Base-by-base conservation (phyloP, 2,329 filamentous ascomycete species). In the Plenodomus tracheiphilus region DNA sequence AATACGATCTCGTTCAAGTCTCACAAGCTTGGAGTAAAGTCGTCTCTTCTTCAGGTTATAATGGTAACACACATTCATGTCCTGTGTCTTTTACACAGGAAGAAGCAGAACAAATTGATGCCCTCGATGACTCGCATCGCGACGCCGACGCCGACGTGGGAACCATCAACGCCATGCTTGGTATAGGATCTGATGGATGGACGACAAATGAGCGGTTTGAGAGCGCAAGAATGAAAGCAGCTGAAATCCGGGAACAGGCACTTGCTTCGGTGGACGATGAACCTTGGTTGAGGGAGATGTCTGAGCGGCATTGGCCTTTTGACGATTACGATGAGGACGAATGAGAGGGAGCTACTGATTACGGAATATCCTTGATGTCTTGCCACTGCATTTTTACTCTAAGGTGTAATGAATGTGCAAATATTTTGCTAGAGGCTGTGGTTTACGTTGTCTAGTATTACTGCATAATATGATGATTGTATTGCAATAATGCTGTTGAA, bases 121-220 rank as follows among this genome's bases (percentile, higher is more conserved):
- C 49, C 40, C 32, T 61, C 19, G 51, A 64, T 36, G 54, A 62
- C 16, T 10, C 28, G 16, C 50, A 54, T 21, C 49, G 54, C 22
- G 56, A 62, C 1, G 51, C 44, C 8, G 50, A 65, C 37, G 41
- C 38, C 2, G 49, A 66, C 8, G 42, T 63, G 47, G 54, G 65
- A 51, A 39, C 16, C 1, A 51, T 61, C 44, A 53, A 54, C 21
- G 49, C 47, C 22, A 3, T 56, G 25, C 49, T 64, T 54, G 62
- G 62, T 30, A 46, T 67, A n/a, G 49, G 53, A 32, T 49, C 45
- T 34, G 62, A 68, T 43, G 65, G 62, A n/a, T 69, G 59, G 65
- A 66, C 54, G 9, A 34, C 51, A 19, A 51, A 58, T 35, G 56
- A 66, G 37, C 16, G 17, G 9, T 68, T 64, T 49, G 61, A 53